Percentiles rank a stretch among this genome's conserved stretches.
Conservation (phyloP, 208 protist genomes). For the Leishmania aethiopica region DNA sequence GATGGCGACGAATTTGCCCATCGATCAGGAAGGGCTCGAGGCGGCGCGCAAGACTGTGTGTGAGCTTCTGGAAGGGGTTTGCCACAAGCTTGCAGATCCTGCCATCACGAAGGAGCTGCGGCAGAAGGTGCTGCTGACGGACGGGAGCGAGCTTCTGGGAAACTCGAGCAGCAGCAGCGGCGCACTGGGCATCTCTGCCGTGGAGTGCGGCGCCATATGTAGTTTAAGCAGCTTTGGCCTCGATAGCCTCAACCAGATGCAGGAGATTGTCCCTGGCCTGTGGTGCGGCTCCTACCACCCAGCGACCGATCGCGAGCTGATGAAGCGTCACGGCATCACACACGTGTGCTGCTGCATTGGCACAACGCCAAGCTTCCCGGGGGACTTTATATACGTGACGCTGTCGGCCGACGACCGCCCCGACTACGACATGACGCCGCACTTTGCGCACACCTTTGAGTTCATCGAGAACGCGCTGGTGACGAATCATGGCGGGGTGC, state of each 20-base stretch:
- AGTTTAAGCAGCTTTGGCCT: not conserved
- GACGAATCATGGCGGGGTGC: constrained; percentile 45
- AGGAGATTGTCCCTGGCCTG: constrained; percentile 78
- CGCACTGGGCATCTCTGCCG: not conserved
- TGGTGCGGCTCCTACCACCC: constrained; percentile 83
- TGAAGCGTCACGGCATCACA: constrained; percentile 57
- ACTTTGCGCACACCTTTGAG: constrained; percentile 63
- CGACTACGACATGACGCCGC: constrained; percentile 48
- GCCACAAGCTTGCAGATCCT: constrained; percentile 8
- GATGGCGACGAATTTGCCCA: constrained; percentile 55
- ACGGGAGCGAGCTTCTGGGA: not conserved
- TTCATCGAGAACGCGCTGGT: constrained; percentile 78
- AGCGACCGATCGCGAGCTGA: constrained; percentile 40
- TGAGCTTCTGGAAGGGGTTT: constrained; percentile 16
- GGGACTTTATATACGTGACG: constrained; percentile 58
- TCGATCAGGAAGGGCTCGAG: constrained; percentile 30
- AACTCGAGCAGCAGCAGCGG: not conserved
- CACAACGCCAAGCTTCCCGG: constrained; percentile 54
- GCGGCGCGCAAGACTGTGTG: constrained; percentile 27
- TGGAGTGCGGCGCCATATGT: not conserved
- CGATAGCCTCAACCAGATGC: constrained; percentile 50
- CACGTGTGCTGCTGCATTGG: constrained; percentile 80
- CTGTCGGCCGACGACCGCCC: constrained; percentile 50
- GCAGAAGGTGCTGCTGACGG: constrained; percentile 19
- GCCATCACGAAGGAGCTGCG: constrained; percentile 10